phyloP scores from a whole-genome alignment of 257 asterid species.

The Gentiana dahurica region DNA sequence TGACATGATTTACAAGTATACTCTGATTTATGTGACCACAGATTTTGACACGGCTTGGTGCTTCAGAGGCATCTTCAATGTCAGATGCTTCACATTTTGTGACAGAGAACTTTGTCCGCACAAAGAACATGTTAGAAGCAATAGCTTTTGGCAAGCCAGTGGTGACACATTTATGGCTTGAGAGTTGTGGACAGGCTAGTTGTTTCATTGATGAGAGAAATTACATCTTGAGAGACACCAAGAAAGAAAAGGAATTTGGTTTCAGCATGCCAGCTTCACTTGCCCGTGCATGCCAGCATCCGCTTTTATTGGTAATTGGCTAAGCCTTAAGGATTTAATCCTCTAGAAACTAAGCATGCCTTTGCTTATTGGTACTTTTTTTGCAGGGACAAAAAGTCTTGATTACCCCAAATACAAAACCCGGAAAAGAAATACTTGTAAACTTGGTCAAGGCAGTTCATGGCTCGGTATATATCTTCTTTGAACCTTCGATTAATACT shows the following conservation, averaged over 20 bases:
- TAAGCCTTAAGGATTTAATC: background rate
- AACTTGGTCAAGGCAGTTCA: constrained; percentile 77
- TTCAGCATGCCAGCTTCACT: constrained; percentile 81
- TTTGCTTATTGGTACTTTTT: constrained; percentile 16
- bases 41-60: constrained; percentile 77
- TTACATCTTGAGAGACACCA: constrained; percentile 72
- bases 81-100: constrained; percentile 91
- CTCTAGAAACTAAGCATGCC: no score
- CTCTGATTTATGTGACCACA: constrained; percentile 15
- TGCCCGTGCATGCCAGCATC: constrained; percentile 60
- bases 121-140: constrained; percentile 92
- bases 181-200: constrained; percentile 77
- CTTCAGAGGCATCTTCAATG: constrained; percentile 53
- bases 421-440: constrained; percentile 68
- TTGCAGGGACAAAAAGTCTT: constrained; percentile 81
- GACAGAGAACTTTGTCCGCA: constrained; percentile 86
- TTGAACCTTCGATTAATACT: constrained; percentile 7
- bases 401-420: constrained; percentile 86
- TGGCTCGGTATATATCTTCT: constrained; percentile 58
- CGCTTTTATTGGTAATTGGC: constrained; percentile 62
- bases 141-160: constrained; percentile 90
- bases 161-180: constrained; percentile 82
- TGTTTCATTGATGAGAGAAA: constrained; percentile 76
- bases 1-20: constrained; percentile 1
- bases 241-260: constrained; percentile 77